phyloP scores from a whole-genome alignment of 2,329 filamentous ascomycete genomes.

The Diaporthe australafricana region DNA sequence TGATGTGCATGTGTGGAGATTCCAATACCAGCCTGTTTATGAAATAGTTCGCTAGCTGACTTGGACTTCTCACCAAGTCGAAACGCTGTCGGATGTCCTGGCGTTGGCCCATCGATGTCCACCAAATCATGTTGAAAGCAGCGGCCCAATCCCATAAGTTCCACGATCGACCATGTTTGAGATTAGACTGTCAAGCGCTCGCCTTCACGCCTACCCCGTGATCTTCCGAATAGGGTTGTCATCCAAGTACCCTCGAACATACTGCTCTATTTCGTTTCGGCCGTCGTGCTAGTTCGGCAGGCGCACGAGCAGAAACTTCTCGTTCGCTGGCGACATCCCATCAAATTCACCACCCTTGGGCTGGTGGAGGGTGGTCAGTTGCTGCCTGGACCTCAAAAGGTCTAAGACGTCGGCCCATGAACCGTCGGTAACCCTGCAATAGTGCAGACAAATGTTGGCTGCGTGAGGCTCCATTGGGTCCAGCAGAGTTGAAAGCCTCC shows the following conservation, averaged over 20 bases:
- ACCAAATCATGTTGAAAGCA: too few species aligned
- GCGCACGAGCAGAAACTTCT: not conserved
- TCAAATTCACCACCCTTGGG: accelerated
- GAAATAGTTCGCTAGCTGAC: too few species aligned
- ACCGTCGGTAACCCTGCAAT: accelerated
- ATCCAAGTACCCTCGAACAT: not conserved
- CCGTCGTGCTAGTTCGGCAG: not conserved
- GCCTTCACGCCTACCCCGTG: too few species aligned
- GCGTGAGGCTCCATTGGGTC: not conserved
- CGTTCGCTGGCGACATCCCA: too few species aligned
- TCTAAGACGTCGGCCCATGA: not conserved
- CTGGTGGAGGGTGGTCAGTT: not conserved
- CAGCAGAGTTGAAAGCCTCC: not conserved
- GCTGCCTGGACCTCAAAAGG: not conserved
- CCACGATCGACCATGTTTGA: too few species aligned
- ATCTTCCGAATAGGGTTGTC: not conserved
- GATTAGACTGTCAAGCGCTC: too few species aligned
- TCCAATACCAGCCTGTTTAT: too few species aligned
- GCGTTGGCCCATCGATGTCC: too few species aligned
- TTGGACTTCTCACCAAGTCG: too few species aligned
- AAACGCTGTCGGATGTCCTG: too few species aligned
- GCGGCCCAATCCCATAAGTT: too few species aligned
- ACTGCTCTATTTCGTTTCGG: not conserved
- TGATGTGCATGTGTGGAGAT: too few species aligned
- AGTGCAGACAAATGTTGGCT: not conserved